phyloP scores from a whole-genome alignment of 768 basidiomycete species.

The Coprinopsis sp. region DNA sequence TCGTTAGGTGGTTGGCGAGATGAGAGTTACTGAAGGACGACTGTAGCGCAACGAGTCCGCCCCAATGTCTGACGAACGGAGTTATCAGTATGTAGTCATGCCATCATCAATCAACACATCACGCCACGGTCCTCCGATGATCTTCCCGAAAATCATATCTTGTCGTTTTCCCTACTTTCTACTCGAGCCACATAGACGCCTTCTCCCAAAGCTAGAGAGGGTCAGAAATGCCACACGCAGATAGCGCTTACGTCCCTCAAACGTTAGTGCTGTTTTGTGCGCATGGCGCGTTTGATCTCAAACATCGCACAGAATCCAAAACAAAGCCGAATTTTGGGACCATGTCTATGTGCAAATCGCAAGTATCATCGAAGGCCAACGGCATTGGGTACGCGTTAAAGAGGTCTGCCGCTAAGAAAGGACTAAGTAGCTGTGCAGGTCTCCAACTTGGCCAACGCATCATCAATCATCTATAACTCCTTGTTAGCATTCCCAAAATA shows the following conservation, averaged over 20 bases:
- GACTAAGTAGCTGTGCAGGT: conserved; percentile 41
- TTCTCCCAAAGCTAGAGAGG: no score
- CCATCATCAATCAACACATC: conserved; percentile 1
- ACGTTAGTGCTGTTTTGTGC: conserved; percentile 24
- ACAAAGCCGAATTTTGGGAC: conserved; percentile 77
- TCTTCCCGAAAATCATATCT: neutral
- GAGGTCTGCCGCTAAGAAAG: neutral
- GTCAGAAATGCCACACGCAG: conserved; percentile 74
- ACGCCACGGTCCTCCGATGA: no score
- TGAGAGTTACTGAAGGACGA: no score
- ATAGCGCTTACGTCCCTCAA: conserved; percentile 66
- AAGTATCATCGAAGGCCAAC: conserved; percentile 58
- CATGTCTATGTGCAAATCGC: conserved; percentile 66
- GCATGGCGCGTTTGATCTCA: neutral
- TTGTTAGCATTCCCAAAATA: conserved; percentile 60
- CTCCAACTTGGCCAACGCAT: conserved; percentile 82
- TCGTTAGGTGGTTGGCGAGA: conserved; percentile 3
- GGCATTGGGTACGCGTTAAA: conserved; percentile 63
- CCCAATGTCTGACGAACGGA: no score
- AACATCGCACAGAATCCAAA: conserved; percentile 43
- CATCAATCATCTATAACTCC: conserved; percentile 75
- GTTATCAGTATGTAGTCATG: no score
- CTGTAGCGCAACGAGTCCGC: no score
- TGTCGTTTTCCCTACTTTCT: neutral
- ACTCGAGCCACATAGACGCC: no score